Base-by-base conservation (phyloP, 2,329 filamentous ascomycete genomes). In the Dactylellina parvicollis region DNA sequence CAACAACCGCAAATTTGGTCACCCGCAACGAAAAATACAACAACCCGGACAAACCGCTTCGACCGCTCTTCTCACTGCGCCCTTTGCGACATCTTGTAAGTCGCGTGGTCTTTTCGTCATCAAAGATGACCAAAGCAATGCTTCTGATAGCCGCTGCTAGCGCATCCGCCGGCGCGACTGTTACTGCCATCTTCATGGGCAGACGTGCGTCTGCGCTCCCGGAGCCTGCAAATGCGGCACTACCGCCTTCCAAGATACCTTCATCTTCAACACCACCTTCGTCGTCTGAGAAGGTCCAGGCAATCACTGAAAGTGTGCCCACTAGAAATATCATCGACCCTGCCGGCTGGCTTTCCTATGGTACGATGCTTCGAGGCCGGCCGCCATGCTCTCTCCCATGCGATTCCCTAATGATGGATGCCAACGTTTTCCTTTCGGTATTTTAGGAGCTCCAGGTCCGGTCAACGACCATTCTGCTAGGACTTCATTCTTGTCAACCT, bases 401-500 rank as follows among this genome's bases (percentile, higher is more conserved):
- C 8, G 18, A 26, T 36, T 8, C 4, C n/a, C 18, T 2, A n/a
- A 24, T 38, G 18, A 30, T 26, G 16, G 8, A 20, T 46, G n/a
- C 16, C 22, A 24, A 59, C n/a, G 14, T 2, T 46, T 4, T 22
- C 16, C 26, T 12, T 18, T 36, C 4, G 14, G 9, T 9, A 28
- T 12, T 40, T 26, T 59, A 78, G 77, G 95, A 78, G 97, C 98
- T 82, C 94, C 95, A 0, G 95, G 95, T 69, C 95, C 95, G 30
- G 83, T 96, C 38, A 86, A 89, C 78, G 95, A 99, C 82, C 85
- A 96, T 44, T 89, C 92, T 62, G 86, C 86, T 62, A 89, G 92
- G 36, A 83, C 87, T 24, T 90, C 92, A 32, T 86, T 98, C 60
- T 86, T 93, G 76, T 96, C 93, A 30, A 89, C 90, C 78, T 99